Conservation (phyloP, 1,284 basidiomycete species). For the Gymnopus androsaceus region DNA sequence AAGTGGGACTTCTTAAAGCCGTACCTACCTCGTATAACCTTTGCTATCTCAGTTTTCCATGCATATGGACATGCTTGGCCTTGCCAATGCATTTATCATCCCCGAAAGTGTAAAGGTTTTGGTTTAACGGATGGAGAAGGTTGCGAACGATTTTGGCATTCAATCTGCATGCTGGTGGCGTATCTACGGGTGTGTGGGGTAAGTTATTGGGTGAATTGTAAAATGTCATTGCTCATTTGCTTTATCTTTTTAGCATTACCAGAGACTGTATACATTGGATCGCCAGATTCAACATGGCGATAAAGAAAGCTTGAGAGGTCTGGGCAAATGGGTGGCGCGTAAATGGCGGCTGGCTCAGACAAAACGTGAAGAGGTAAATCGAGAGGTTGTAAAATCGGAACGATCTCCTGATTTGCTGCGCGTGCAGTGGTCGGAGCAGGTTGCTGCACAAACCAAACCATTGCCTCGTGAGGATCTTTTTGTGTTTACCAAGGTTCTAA, state of each 20-base stretch:
- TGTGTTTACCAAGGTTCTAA: background rate
- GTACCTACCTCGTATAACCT: slow-evolving; percentile 20
- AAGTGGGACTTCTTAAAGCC: slow-evolving; percentile 26
- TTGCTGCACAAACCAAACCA: slow-evolving; percentile 20
- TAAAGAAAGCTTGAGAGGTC: slow-evolving; percentile 1
- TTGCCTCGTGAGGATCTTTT: slow-evolving; percentile 14
- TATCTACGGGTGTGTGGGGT: slow-evolving; percentile 29
- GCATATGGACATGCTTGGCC: slow-evolving; percentile 32
- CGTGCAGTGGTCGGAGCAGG: slow-evolving; percentile 22
- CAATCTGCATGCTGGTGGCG: slow-evolving; percentile 28
- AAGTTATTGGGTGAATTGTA: slow-evolving; percentile 5
- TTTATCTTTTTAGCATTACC: slow-evolving; percentile 12
- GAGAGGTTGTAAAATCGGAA: background rate
- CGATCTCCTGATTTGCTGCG: slow-evolving; percentile 10
- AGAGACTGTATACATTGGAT: slow-evolving; percentile 26
- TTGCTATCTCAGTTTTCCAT: slow-evolving; percentile 31
- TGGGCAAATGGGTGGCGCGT: slow-evolving; percentile 23
- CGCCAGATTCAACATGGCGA: slow-evolving; percentile 26
- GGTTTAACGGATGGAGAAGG: slow-evolving; percentile 37
- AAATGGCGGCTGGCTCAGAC: slow-evolving; percentile 9
- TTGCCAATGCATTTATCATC: slow-evolving; percentile 17
- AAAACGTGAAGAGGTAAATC: slow-evolving; percentile 11
- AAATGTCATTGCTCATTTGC: too few relatives aligned
- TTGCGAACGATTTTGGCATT: slow-evolving; percentile 36
- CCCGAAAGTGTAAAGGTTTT: slow-evolving; percentile 23